Conservation (phyloP, 1,139 yeast species). For the Pneumocystis canis region DNA sequence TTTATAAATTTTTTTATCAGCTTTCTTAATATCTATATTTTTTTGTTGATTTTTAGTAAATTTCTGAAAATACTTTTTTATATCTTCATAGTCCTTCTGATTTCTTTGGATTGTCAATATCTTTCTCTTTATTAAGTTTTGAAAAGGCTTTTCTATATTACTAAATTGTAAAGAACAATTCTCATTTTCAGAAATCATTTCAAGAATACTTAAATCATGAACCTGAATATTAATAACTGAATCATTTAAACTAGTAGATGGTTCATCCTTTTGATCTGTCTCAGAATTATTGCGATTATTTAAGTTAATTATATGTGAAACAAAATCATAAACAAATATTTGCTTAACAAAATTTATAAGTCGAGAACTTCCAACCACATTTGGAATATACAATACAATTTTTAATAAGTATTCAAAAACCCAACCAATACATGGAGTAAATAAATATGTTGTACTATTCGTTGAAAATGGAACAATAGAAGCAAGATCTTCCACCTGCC, state of each 20-base stretch:
- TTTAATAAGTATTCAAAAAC: conserved; percentile 45
- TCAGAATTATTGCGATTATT: conserved; percentile 12
- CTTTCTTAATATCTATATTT: conserved; percentile 13
- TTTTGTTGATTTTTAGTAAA: conserved; percentile 1
- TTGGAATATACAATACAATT: conserved; percentile 53
- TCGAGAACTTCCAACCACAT: conserved; percentile 43
- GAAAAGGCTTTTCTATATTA: conserved; percentile 26
- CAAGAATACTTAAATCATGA: conserved; percentile 2
- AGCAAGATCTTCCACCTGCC: conserved; percentile 16
- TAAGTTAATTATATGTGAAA: conserved; percentile 31
- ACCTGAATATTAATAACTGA: neutral
- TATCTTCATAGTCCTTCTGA: conserved; percentile 30
- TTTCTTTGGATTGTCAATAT: conserved; percentile 40
- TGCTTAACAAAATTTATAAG: conserved; percentile 56
- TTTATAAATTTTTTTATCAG: conserved; percentile 19
- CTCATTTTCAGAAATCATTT: conserved; percentile 12
- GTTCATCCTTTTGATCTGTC: neutral
- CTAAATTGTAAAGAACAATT: neutral
- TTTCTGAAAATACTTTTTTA: conserved; percentile 25
- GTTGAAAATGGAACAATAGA: conserved; percentile 27
- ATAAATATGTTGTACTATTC: conserved; percentile 11
- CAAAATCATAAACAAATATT: conserved; percentile 41
- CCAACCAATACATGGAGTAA: conserved; percentile 85
- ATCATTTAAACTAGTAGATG: neutral
- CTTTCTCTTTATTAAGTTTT: conserved; percentile 34